These are phyloP conservation scores for Cenococcum geophilum DNA, from an alignment of 495 filamentous ascomycete genomes.

Conservation along the genomic window DNA sequence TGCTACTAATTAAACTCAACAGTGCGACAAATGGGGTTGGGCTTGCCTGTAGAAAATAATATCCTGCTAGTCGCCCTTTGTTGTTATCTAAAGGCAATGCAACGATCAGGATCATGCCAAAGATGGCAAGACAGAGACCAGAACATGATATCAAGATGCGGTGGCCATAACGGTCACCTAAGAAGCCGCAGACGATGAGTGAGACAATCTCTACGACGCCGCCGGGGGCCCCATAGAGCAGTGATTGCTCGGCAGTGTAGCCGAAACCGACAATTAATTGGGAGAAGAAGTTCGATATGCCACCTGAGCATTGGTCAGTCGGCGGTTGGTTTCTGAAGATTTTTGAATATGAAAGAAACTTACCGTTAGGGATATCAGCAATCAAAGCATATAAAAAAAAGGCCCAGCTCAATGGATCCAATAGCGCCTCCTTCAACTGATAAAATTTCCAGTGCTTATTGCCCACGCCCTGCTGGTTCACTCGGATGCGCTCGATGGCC, in stretches of 20 bases:
- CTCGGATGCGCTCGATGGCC: conserved; percentile 38
- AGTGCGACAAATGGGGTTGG: conserved; percentile 55
- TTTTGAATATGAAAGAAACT: background rate
- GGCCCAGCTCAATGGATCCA: conserved; percentile 46
- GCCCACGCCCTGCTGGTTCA: conserved; percentile 39
- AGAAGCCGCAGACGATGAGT: conserved; percentile 53
- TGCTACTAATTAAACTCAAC: conserved; percentile 56
- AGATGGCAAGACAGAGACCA: conserved; percentile 42
- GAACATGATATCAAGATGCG: conserved; percentile 46
- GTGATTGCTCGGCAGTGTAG: conserved; percentile 53
- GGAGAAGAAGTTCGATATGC: conserved; percentile 66
- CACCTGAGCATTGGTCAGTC: conserved; percentile 38
- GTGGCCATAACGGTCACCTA: conserved; percentile 53
- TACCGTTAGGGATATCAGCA: conserved; percentile 56
- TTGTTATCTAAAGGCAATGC: conserved; percentile 55
- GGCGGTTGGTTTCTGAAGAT: background rate
- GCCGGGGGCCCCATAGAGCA: conserved; percentile 61
- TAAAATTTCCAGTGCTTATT: conserved; percentile 41
- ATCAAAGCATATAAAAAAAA: conserved; percentile 59
- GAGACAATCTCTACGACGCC: conserved; percentile 61
- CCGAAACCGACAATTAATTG: conserved; percentile 57
- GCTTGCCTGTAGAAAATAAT: conserved; percentile 56
- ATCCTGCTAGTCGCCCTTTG: conserved; percentile 54
- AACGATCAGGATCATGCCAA: conserved; percentile 62
- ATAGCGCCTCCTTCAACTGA: conserved; percentile 38